Base-by-base conservation (phyloP, 2,329 filamentous ascomycete species). In the Aquanectria penicillioides region DNA sequence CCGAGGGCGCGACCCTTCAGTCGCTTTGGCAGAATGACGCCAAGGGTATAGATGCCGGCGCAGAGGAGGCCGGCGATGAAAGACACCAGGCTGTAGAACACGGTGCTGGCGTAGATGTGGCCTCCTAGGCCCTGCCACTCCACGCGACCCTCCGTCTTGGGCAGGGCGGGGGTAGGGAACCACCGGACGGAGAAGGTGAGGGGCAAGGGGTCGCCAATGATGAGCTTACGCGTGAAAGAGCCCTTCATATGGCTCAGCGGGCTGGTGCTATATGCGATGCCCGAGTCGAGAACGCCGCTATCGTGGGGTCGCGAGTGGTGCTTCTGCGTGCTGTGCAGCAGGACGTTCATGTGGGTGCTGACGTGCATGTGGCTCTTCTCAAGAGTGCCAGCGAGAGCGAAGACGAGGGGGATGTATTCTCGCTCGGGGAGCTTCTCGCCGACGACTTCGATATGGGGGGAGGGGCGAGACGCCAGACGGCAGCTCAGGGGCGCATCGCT, bases 401-500 rank as follows among this genome's bases (percentile, higher is more conserved):
- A 92, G 6, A 96, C 90, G 31, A 97, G 83, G 0, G 94, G 94
- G 12, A 94, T 91, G 78, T 91, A 93, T 71, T 88, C 85, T 54
- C 81, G 81, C 56, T 76, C 77, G 29, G 78, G 75, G 2, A 77
- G 77, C 62, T 75, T 75, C 73, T 83, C 83, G 73, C 83, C 84
- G 7, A 87, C 74, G 28, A 83, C 76, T 70, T 86, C 81, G 64
- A 86, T 75, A 63, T 85, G 81, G 7, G 80, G 77, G 11, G 83
- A 73, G 0, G 94, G 94, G 7, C 90, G 88, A 0, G 92, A 87
- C 23, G 94, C 93, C 12, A 98, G 86, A 49, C 95, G 94, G 77
- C 95, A 99, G 52, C 93, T 89, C 46, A 98, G 83, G 9, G 95
- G 95, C 15, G 93, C 94, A 78, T 99, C 95, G 80, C 91, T 93